phyloP scores from a whole-genome alignment of 495 filamentous ascomycete genomes.

The Entonaema liquescens region DNA sequence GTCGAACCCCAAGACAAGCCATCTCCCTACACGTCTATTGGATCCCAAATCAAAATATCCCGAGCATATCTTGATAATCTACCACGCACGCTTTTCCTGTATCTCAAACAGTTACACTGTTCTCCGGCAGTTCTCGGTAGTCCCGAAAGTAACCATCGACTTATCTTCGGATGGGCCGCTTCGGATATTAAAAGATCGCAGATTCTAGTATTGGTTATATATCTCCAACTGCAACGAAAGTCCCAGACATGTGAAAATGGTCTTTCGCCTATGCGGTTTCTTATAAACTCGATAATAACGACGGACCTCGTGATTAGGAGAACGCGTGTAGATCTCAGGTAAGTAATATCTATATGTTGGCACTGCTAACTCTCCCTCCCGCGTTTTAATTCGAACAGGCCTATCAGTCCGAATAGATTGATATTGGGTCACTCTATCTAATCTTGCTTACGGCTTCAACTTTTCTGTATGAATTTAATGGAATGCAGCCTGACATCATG shows the following conservation, averaged over 20 bases:
- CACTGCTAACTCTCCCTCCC: background rate
- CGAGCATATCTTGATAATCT: conserved; percentile 3
- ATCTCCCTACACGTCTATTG: no score
- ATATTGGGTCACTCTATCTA: conserved; percentile 3
- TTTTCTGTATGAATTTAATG: background rate
- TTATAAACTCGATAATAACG: background rate
- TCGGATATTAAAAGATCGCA: conserved; percentile 25
- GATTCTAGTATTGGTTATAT: conserved; percentile 3
- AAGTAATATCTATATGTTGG: conserved; percentile 1
- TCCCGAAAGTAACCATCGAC: conserved; percentile 11
- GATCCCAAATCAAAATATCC: conserved; percentile 16
- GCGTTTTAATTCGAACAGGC: background rate
- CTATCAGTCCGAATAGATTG: background rate
- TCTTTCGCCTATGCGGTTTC: background rate
- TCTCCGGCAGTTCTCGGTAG: conserved; percentile 24
- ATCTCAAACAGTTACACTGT: conserved; percentile 16
- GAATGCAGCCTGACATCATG: background rate
- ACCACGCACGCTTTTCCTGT: conserved; percentile 2
- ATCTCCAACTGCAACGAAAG: background rate
- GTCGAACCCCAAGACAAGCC: background rate
- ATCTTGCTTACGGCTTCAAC: background rate
- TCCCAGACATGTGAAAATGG: conserved; percentile 16
- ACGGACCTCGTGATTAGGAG: background rate
- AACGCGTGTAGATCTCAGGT: background rate
- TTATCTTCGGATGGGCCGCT: conserved; percentile 20